Evolutionary conservation across 352 stramenopile species (phyloP), one percentile per base, ranked within the genome.

Genomic region (Pythium pyrilobum): DNA sequence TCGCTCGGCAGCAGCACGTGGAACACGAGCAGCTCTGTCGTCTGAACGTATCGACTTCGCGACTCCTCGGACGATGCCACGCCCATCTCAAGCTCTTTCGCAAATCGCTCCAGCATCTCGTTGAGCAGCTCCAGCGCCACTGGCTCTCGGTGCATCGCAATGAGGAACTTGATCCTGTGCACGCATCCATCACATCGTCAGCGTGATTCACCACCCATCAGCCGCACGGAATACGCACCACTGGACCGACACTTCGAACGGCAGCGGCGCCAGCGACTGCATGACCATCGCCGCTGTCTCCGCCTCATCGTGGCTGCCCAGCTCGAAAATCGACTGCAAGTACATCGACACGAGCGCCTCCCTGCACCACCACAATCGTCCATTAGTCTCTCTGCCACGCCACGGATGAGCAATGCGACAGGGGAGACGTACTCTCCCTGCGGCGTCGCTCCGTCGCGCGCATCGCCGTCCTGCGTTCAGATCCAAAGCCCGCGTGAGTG

Each of bases 281-380:
- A 70, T 47, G 24, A 89, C 64, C 15, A 64, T 62, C 6, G 43
- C 37, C 6, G 71, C 72, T 2, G 64, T 81, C 31, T 85, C 72
- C 38, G 85, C 63, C 55, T 89, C 76, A 20, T 75, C 72, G 33
- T 81, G 54, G 38, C 71, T 37, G 15, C 72, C 71, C 53, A 89
- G 42, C 40, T 89, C 79, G 29, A 87, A 89, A 10, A 87, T 52
- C 9, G 65, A 60, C 46, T 86, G 79, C 39, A 87, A 55, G 62
- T 89, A 89, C 47, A 89, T 69, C 0, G 74, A 79, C 45, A 87
- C 38, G 32, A 87, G 44, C 7, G 73, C 71, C 47, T 87, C 75
- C 33, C 78, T 89, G 18, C n/a, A 42, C 5, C 1, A 20, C n/a
- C 20, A 31, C 23, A 38, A 29, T 36, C 7, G 20, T 11, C 36